phyloP scores from a whole-genome alignment of 2,329 filamentous ascomycete genomes.

The Lomentospora prolificans region DNA sequence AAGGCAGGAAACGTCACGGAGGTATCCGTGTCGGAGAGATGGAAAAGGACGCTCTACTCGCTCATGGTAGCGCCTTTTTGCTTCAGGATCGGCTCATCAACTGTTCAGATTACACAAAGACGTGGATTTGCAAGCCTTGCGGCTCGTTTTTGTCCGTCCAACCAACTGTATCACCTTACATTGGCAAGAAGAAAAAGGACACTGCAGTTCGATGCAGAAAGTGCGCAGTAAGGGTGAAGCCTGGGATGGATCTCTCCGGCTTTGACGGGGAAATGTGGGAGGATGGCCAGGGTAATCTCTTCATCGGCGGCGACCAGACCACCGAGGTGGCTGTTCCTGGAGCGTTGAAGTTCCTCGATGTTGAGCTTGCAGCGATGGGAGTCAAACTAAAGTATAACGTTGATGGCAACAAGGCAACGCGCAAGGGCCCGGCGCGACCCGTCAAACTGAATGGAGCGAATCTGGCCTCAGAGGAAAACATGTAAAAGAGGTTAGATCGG shows the following conservation, averaged over 20 bases:
- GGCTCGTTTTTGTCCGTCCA: conserved; percentile 87
- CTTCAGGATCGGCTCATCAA: conserved; percentile 94
- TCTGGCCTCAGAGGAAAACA: conserved; percentile 2
- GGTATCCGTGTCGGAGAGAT: conserved; percentile 99
- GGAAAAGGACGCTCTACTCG: conserved; percentile 91
- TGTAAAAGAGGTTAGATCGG: background rate
- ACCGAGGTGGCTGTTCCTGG: conserved; percentile 88
- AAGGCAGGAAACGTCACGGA: conserved; percentile 89
- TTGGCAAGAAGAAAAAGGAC: conserved; percentile 54
- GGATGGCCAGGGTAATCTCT: conserved; percentile 75
- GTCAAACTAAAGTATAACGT: conserved; percentile 79
- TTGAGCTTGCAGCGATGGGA: conserved; percentile 93
- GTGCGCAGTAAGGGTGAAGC: conserved; percentile 56
- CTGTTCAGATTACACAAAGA: conserved; percentile 85
- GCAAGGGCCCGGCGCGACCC: conserved; percentile 39
- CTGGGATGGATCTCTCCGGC: conserved; percentile 44
- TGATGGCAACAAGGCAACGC: conserved; percentile 53
- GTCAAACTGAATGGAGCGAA: conserved; percentile 18
- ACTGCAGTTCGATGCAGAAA: conserved; percentile 68
- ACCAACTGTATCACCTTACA: conserved; percentile 59
- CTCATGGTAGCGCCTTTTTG: conserved; percentile 89
- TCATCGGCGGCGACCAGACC: conserved; percentile 81
- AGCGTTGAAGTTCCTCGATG: conserved; percentile 85
- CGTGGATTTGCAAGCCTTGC: conserved; percentile 82
- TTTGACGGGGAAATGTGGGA: conserved; percentile 76